Conservation (phyloP, 169 alveolate species). For the Plasmodium ovale region DNA sequence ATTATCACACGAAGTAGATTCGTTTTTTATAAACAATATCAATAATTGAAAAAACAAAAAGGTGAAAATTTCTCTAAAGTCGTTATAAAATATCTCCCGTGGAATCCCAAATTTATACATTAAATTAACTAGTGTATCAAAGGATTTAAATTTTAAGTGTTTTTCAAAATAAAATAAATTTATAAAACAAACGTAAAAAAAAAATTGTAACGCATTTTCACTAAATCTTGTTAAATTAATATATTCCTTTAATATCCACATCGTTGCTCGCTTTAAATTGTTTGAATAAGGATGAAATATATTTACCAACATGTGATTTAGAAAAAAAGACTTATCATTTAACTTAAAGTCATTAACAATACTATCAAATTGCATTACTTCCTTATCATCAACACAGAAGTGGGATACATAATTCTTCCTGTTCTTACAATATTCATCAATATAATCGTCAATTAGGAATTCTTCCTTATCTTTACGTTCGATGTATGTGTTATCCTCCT, state of each 20-base stretch:
- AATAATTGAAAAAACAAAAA: slow-evolving; percentile 69
- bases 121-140: slow-evolving; percentile 46
- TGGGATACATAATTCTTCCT: not conserved
- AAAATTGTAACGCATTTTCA: slow-evolving; percentile 48
- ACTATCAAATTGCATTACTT: slow-evolving; percentile 12
- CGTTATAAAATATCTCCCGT: slow-evolving; percentile 39
- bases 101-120: slow-evolving; percentile 70
- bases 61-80: slow-evolving; percentile 52
- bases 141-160: slow-evolving; percentile 59
- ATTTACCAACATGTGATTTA: slow-evolving; percentile 38
- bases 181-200: slow-evolving; percentile 41
- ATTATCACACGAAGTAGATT: slow-evolving; percentile 20
- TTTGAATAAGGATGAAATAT: slow-evolving; percentile 50
- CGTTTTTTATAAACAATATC: slow-evolving; percentile 63
- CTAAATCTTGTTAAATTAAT: slow-evolving; percentile 15
- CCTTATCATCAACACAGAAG: slow-evolving; percentile 13
- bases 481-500: not conserved
- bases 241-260: slow-evolving; percentile 70
- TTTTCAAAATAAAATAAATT: slow-evolving; percentile 69
- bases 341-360: slow-evolving; percentile 36
- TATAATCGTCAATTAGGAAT: slow-evolving; percentile 27
- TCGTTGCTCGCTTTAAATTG: slow-evolving; percentile 34
- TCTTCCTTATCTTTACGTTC: slow-evolving; percentile 17
- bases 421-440: slow-evolving; percentile 53
- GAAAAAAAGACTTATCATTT: slow-evolving; percentile 48